Evolutionary conservation across 768 basidiomycete species (phyloP).

Genomic region (Chlorophyllum brunneum): DNA sequence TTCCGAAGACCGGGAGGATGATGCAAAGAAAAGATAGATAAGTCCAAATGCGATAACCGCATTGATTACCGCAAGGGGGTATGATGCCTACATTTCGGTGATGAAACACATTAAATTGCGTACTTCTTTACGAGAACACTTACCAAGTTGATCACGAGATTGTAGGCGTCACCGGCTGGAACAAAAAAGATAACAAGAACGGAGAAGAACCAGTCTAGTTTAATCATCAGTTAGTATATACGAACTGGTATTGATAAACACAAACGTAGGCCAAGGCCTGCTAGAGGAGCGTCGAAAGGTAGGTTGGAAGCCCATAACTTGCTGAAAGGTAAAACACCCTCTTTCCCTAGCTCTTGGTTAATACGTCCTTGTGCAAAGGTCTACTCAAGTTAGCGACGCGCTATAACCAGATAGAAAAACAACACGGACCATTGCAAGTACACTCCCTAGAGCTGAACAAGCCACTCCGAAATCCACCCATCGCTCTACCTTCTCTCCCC

Average conservation of each 20-base stretch:
- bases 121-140: slow-evolving; percentile 20
- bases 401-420: slow-evolving; percentile 13
- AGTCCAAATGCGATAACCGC: slow-evolving; percentile 44
- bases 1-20: neutral
- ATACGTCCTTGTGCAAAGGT: slow-evolving; percentile 30
- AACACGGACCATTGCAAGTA: slow-evolving; percentile 41
- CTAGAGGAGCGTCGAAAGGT: slow-evolving; percentile 53
- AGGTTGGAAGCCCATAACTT: slow-evolving; percentile 52
- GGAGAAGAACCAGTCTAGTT: slow-evolving; percentile 26
- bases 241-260: slow-evolving; percentile 7
- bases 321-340: slow-evolving; percentile 54
- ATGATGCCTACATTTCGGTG: slow-evolving; percentile 24
- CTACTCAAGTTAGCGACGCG: slow-evolving; percentile 9
- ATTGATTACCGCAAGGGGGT: slow-evolving; percentile 43
- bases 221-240: slow-evolving; percentile 14
- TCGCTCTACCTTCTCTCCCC: slow-evolving; percentile 49
- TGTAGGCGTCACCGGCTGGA: slow-evolving; percentile 61
- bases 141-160: slow-evolving; percentile 50
- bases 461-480: slow-evolving; percentile 37
- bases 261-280: slow-evolving; percentile 47
- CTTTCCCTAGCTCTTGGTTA: slow-evolving; percentile 54
- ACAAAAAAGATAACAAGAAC: slow-evolving; percentile 27
- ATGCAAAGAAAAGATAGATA: slow-evolving; percentile 25
- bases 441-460: slow-evolving; percentile 56
- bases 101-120: neutral